phyloP scores from a whole-genome alignment of 371 early-diverging fungal species.

The Saksenaea vasiformis region DNA sequence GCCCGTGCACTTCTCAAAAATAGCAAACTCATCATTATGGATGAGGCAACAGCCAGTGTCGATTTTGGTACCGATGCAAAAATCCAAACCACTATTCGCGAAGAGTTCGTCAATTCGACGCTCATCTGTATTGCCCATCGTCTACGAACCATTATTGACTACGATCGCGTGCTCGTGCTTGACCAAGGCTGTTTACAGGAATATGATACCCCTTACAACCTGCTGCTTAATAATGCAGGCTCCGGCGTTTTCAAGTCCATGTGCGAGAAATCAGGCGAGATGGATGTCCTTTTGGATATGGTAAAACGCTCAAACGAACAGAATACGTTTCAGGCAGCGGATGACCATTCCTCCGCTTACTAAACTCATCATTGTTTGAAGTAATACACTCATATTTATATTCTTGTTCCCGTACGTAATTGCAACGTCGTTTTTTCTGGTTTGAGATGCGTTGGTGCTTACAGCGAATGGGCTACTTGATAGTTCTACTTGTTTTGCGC shows the following conservation, averaged over 20 bases:
- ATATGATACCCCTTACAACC: conserved; percentile 56
- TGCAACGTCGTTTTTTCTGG: too few relatives aligned
- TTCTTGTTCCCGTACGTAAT: too few relatives aligned
- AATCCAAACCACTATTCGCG: conserved; percentile 64
- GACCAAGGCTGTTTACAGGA: conserved; percentile 79
- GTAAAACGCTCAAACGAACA: conserved; percentile 1
- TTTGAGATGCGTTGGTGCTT: too few relatives aligned
- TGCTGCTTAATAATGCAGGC: conserved; percentile 34
- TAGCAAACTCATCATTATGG: conserved; percentile 48
- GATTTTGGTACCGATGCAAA: conserved; percentile 59
- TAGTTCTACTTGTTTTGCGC: too few relatives aligned
- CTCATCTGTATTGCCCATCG: conserved; percentile 64
- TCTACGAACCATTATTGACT: conserved; percentile 74
- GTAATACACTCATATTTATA: too few relatives aligned
- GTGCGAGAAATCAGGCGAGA: conserved; percentile 63
- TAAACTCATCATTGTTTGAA: background rate
- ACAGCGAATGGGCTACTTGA: too few relatives aligned
- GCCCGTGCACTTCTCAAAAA: conserved; percentile 68
- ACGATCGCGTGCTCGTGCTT: conserved; percentile 71
- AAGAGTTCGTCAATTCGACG: conserved; percentile 43
- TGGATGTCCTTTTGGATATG: conserved; percentile 39
- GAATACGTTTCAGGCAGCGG: background rate
- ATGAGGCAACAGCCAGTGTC: conserved; percentile 67
- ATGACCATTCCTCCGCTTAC: background rate
- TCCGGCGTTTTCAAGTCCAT: conserved; percentile 51